Percentiles rank a stretch among this genome's conserved stretches.
Evolutionary conservation across 345 rosid genomes (phyloP).

Genomic region (Punica granatum): DNA sequence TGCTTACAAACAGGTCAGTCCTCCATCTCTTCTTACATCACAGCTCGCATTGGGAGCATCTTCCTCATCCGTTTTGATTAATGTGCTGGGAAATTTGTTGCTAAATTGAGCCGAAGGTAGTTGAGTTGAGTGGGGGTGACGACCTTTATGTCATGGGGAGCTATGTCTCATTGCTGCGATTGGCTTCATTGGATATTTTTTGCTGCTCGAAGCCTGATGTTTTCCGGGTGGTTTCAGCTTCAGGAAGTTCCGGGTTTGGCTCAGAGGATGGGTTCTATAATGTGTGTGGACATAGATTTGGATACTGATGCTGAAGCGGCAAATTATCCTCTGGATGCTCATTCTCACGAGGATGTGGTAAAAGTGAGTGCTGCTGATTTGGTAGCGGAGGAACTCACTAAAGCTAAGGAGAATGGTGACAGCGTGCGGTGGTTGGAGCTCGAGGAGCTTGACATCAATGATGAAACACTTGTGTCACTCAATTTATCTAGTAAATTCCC

Average conservation of each 20-base stretch:
- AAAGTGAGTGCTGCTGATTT: conserved; percentile 37
- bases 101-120: background rate
- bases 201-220: background rate
- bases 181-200: background rate
- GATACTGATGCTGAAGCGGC: conserved; percentile 27
- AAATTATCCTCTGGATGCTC: conserved; percentile 3
- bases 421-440: conserved; percentile 78
- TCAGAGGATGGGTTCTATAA: conserved; percentile 82
- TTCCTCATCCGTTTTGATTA: background rate
- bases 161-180: background rate
- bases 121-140: background rate
- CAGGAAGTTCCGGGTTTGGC: conserved; percentile 83
- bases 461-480: conserved; percentile 47
- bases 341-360: conserved; percentile 12
- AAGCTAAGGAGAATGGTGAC: conserved; percentile 40
- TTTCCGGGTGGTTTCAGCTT: conserved; percentile 40
- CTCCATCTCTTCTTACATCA: background rate
- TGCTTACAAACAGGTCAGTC: conserved; percentile 58
- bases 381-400: conserved; percentile 36
- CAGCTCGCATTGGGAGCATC: background rate
- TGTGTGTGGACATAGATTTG: conserved; percentile 62
- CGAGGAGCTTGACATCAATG: conserved; percentile 61
- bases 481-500: conserved; percentile 52
- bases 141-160: background rate
- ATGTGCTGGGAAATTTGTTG: background rate